Conservation (phyloP, 2,329 filamentous ascomycete genomes). For the Arthrocladium fulminans region DNA sequence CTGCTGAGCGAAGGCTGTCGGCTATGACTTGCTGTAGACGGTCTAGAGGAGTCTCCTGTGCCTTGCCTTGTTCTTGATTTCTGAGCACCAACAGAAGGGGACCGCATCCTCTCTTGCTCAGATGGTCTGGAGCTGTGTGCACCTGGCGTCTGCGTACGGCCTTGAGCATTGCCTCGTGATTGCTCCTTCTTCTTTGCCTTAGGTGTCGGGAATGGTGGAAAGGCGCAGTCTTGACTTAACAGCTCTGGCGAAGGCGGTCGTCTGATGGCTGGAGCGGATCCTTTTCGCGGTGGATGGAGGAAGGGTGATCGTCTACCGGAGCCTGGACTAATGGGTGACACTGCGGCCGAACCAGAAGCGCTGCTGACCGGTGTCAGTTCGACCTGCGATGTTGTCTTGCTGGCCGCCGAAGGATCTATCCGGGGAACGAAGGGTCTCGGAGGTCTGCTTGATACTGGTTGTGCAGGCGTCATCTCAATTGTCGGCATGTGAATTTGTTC, state of each 20-base stretch:
- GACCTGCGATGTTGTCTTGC: constrained; percentile 7
- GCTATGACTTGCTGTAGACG: constrained; percentile 3
- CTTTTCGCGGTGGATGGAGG: constrained; percentile 30
- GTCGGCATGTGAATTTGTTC: neutral
- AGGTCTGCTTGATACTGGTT: neutral
- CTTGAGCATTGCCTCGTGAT: neutral
- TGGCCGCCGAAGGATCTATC: constrained; percentile 21
- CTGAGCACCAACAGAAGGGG: constrained; percentile 16
- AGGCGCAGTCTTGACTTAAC: constrained; percentile 43
- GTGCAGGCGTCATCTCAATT: neutral
- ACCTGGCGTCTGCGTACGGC: neutral
- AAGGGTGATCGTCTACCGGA: constrained; percentile 38
- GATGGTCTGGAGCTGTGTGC: neutral
- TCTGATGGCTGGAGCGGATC: constrained; percentile 31
- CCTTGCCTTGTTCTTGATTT: constrained; percentile 5
- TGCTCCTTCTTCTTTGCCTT: constrained; percentile 15
- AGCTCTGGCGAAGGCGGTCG: constrained; percentile 39
- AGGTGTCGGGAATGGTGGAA: constrained; percentile 45
- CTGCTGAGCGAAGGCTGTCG: constrained; percentile 3
- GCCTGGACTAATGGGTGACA: constrained; percentile 54
- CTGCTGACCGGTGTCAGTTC: constrained; percentile 58
- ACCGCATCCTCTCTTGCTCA: constrained; percentile 12
- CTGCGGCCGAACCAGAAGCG: constrained; percentile 49
- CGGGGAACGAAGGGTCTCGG: constrained; percentile 16
- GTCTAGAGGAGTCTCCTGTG: constrained; percentile 4